Evolutionary conservation across 2,329 filamentous ascomycete genomes (phyloP).

Genomic region (Coniochaeta prunicola): DNA sequence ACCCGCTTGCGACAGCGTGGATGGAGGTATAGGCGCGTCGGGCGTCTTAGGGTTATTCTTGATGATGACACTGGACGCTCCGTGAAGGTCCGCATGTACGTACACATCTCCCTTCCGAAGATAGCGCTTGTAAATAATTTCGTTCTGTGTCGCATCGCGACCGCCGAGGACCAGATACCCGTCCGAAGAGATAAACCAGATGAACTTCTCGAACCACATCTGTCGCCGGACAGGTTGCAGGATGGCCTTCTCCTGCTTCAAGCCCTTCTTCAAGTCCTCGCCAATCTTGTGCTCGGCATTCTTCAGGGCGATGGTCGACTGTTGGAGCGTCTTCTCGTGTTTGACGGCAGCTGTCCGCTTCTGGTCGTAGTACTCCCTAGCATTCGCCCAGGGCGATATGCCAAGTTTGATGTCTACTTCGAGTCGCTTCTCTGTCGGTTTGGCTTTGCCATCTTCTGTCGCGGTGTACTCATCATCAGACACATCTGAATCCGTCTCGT

Average conservation of each 20-base stretch:
- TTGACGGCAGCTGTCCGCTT: conserved; percentile 79
- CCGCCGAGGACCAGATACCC: conserved; percentile 88
- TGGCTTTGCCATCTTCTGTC: conserved; percentile 26
- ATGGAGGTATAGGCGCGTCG: conserved; percentile 83
- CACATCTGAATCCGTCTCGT: conserved; percentile 59
- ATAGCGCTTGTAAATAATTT: conserved; percentile 83
- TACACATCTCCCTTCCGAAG: conserved; percentile 86
- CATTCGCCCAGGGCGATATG: conserved; percentile 81
- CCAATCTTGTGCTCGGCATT: conserved; percentile 85
- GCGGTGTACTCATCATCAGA: conserved; percentile 33
- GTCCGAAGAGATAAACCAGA: conserved; percentile 92
- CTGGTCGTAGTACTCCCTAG: conserved; percentile 85
- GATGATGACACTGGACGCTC: conserved; percentile 78
- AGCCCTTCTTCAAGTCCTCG: conserved; percentile 74
- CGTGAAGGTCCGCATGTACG: conserved; percentile 81
- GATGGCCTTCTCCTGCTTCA: conserved; percentile 88
- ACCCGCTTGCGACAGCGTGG: conserved; percentile 85
- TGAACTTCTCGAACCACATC: conserved; percentile 96
- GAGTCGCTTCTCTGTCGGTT: conserved; percentile 44
- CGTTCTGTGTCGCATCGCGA: conserved; percentile 82
- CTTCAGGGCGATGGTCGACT: conserved; percentile 76
- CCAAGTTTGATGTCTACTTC: conserved; percentile 78
- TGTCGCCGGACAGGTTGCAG: conserved; percentile 75
- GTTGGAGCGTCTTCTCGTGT: conserved; percentile 76
- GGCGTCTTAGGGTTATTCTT: conserved; percentile 76